Evolutionary conservation across 495 filamentous ascomycete species (phyloP).

Genomic region (Talaromyces borbonicus): DNA sequence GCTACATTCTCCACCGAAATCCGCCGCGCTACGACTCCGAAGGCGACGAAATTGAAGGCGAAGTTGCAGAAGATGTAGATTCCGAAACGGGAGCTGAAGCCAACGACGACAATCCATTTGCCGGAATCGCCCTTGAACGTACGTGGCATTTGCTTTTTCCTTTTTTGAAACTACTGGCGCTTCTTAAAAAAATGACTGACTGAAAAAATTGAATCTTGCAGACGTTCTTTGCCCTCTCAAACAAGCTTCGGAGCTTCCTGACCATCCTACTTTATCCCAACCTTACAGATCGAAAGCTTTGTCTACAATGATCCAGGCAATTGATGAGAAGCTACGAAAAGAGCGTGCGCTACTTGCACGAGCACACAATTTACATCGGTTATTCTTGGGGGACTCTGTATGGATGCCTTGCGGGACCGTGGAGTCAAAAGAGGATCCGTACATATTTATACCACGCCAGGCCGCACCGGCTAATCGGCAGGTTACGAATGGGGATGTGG

Average conservation of each 20-base stretch:
- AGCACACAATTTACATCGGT: constrained; percentile 66
- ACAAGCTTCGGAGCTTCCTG: constrained; percentile 71
- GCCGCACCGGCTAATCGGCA: constrained; percentile 10
- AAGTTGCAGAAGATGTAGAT: constrained; percentile 73
- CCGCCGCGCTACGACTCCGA: constrained; percentile 69
- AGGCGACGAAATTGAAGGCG: constrained; percentile 65
- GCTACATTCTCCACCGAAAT: constrained; percentile 75
- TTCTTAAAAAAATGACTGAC: no score
- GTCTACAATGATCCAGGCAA: constrained; percentile 63
- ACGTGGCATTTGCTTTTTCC: constrained; percentile 18
- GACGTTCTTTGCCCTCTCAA: constrained; percentile 83
- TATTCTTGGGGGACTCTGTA: constrained; percentile 66
- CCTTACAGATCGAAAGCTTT: constrained; percentile 75
- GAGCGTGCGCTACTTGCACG: constrained; percentile 67
- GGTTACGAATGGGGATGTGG: neutral
- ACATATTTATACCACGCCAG: constrained; percentile 30
- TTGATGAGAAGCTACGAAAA: constrained; percentile 60
- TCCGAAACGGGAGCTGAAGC: constrained; percentile 61
- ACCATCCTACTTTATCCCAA: constrained; percentile 72
- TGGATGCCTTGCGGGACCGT: constrained; percentile 63
- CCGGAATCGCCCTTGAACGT: constrained; percentile 76
- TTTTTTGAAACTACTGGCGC: constrained; percentile 3
- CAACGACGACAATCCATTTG: constrained; percentile 74
- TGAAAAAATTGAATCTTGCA: no score
- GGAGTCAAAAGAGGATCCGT: constrained; percentile 27